Percentiles rank a stretch among this genome's conserved stretches.
These are phyloP conservation scores for Pyrenochaeta sp. DNA, from an alignment of 2,329 filamentous ascomycete genomes.

Conservation along the genomic window DNA sequence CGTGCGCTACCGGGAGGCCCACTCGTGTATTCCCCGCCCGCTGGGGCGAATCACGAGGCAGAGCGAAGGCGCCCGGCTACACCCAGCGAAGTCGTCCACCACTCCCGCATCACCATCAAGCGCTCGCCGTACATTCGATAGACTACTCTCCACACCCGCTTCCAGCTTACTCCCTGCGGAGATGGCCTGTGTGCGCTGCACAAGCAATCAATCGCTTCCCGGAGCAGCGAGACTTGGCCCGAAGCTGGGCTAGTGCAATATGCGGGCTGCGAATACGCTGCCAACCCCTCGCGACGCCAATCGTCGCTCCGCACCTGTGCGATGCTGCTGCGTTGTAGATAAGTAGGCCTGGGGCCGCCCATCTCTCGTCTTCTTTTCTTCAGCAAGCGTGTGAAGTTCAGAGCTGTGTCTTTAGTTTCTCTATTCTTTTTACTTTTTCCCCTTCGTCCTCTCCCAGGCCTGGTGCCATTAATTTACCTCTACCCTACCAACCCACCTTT, in stretches of 20 bases:
- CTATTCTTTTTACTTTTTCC: constrained; percentile 55
- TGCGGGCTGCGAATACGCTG: constrained; percentile 34
- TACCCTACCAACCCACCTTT: constrained; percentile 20
- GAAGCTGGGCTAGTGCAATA: constrained; percentile 35
- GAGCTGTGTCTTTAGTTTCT: constrained; percentile 52
- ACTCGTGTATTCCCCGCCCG: constrained; percentile 33
- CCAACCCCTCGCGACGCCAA: constrained; percentile 31
- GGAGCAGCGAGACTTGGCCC: constrained; percentile 35
- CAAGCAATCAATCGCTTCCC: constrained; percentile 46
- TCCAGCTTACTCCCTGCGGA: constrained; percentile 41
- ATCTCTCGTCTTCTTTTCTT: constrained; percentile 51
- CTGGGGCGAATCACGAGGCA: constrained; percentile 29
- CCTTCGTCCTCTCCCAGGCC: constrained; percentile 54
- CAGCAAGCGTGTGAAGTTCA: constrained; percentile 62
- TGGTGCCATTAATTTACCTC: constrained; percentile 54
- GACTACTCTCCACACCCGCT: constrained; percentile 41
- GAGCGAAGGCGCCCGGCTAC: constrained; percentile 33
- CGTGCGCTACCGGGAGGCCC: constrained; percentile 31
- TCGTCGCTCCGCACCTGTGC: constrained; percentile 33
- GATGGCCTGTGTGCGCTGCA: constrained; percentile 35
- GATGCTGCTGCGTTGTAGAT: constrained; percentile 42
- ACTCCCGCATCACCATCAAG: constrained; percentile 45
- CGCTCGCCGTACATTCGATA: constrained; percentile 48
- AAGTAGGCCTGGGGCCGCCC: constrained; percentile 40
- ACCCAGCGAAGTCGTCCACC: constrained; percentile 38